A percentile compares a stretch with the other conserved stretches of the same genome.
Conservation (phyloP, 139 green algal genomes). For the Gonium pectorale region DNA sequence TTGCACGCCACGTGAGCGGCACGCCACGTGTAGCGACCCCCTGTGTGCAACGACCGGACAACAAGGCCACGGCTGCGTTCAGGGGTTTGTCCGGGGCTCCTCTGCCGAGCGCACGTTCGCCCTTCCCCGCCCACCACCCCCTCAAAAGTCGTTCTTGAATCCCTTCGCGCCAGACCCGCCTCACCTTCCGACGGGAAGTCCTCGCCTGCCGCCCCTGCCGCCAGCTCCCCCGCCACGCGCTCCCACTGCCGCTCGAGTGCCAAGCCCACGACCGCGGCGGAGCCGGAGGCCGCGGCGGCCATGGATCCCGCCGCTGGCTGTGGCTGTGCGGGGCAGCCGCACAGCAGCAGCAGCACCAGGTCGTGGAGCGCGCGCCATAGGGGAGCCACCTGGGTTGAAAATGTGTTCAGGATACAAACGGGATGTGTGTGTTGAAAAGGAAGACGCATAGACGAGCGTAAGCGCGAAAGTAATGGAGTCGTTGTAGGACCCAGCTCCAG, state of each 20-base stretch:
- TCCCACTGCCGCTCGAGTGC: constrained; percentile 22
- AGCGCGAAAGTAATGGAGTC: too few relatives aligned
- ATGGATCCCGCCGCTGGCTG: neutral
- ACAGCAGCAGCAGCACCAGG: neutral
- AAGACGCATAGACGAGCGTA: too few relatives aligned
- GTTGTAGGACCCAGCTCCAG: too few relatives aligned
- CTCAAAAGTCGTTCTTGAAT: neutral
- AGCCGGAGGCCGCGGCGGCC: neutral
- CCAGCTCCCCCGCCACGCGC: neutral
- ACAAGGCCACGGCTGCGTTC: neutral
- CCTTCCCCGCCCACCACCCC: neutral
- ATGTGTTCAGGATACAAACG: neutral
- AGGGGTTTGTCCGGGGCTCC: neutral
- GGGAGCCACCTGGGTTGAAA: neutral
- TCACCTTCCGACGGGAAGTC: constrained; percentile 6
- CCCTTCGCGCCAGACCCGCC: neutral
- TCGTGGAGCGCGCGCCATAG: constrained; percentile 29
- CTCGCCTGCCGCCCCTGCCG: neutral
- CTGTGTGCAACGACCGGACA: neutral
- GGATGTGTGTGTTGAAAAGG: neutral
- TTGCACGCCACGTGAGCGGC: too few relatives aligned
- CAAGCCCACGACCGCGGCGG: neutral
- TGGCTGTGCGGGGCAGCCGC: neutral
- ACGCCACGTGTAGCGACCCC: too few relatives aligned
- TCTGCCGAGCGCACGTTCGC: too few relatives aligned